These are phyloP conservation scores for Pharnaceum exiguum DNA, from an alignment of 148 eudicot genomes.

Conservation along the genomic window DNA sequence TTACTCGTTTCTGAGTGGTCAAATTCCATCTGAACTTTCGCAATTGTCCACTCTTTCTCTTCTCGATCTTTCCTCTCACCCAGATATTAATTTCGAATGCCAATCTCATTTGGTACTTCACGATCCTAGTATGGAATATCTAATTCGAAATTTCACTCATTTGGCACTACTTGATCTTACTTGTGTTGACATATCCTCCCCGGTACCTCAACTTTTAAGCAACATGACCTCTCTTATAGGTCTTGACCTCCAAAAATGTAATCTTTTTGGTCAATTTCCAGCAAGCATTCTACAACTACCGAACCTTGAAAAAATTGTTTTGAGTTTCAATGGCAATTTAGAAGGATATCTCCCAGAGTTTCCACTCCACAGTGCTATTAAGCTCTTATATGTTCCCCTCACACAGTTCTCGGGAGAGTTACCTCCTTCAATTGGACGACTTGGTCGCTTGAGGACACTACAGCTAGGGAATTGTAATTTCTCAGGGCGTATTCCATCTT, in stretches of 20 bases:
- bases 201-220: constrained; percentile 14
- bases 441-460: constrained; percentile 8
- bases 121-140: constrained; percentile 1
- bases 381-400: not conserved
- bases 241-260: constrained; percentile 3
- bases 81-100: not conserved
- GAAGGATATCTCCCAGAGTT: constrained; percentile 31
- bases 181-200: constrained; percentile 15
- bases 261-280: constrained; percentile 24
- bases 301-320: constrained; percentile 11
- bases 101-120: constrained; percentile 11
- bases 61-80: constrained; percentile 21
- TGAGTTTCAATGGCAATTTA: constrained; percentile 16
- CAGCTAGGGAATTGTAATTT: not conserved
- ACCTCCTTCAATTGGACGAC: constrained; percentile 29
- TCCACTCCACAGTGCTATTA: constrained; percentile 4
- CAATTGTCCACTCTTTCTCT: too few species aligned
- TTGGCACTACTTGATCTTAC: constrained; percentile 10
- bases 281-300: constrained; percentile 24
- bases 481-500: constrained; percentile 17
- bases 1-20: too few species aligned
- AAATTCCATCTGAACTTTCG: too few species aligned
- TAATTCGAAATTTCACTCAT: constrained; percentile 24
- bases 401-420: constrained; percentile 25
- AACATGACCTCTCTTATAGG: constrained; percentile 13